Evolutionary conservation across 495 filamentous ascomycete genomes (phyloP).

Genomic region (Halenospora varia): DNA sequence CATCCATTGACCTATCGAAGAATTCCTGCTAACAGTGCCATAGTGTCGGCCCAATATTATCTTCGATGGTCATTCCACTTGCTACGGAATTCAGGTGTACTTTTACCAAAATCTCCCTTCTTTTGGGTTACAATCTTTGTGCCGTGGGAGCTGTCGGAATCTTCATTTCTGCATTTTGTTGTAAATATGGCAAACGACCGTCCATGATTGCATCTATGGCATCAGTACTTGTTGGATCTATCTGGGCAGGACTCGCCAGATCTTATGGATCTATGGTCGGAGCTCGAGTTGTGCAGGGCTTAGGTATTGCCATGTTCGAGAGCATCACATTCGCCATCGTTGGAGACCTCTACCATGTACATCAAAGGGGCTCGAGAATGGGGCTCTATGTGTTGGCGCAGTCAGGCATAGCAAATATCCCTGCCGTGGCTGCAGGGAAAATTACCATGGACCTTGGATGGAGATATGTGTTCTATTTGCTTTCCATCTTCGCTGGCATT

Average conservation of each 20-base stretch:
- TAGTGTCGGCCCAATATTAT: not conserved
- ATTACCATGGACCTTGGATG: constrained; percentile 72
- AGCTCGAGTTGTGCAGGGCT: constrained; percentile 77
- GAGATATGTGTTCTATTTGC: constrained; percentile 86
- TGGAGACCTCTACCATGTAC: constrained; percentile 91
- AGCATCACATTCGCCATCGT: constrained; percentile 88
- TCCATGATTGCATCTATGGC: constrained; percentile 29
- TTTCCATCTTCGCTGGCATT: constrained; percentile 43
- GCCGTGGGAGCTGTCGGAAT: constrained; percentile 1
- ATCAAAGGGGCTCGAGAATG: constrained; percentile 86
- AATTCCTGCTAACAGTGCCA: not conserved
- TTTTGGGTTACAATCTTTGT: constrained; percentile 12
- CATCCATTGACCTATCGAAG: not conserved
- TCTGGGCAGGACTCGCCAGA: not conserved
- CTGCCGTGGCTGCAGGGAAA: constrained; percentile 78
- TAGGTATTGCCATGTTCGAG: constrained; percentile 83
- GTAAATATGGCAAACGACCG: constrained; percentile 33
- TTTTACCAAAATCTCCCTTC: constrained; percentile 5
- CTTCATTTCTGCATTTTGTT: constrained; percentile 27
- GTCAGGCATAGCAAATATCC: constrained; percentile 82
- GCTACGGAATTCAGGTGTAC: constrained; percentile 26
- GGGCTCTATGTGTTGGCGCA: constrained; percentile 86
- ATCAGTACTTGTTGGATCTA: constrained; percentile 23
- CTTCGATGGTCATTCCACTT: constrained; percentile 32
- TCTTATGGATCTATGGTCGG: constrained; percentile 57